Evolutionary conservation across 208 protist genomes (phyloP), one percentile per base, ranked within the genome.

Genomic region (Acanthamoeba castellanii): DNA sequence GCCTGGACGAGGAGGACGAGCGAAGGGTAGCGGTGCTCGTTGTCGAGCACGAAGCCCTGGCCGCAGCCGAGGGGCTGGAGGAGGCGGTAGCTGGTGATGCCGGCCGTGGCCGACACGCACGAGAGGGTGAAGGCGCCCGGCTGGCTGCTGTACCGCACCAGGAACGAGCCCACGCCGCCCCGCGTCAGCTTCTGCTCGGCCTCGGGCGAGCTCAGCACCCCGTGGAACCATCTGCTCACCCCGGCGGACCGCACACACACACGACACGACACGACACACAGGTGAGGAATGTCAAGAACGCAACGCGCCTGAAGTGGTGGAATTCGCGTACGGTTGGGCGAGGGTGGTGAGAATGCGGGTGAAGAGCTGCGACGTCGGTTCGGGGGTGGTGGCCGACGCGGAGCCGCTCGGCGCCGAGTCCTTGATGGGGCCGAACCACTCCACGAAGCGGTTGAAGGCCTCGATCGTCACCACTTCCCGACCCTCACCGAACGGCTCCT

Each of bases 201-300:
- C 3, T 89, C 82, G 25, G 5, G 4, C 14, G 50, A 32, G 50
- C 32, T 47, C n/a, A 89, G 18, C 13, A 25, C 82, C 3, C 82
- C 82, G 32, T 89, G 82, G 82, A 89, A 89, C 82, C 82, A 89
- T 8, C 64, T 70, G 47, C 47, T 11, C 47, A 11, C 47, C 47
- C n/a, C n/a, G n/a, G 47, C 47, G 11, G 7, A 52, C 47, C 4
- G 7, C 47, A 52, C 47, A 52, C 47, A 11, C 47, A 11, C 47
- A 11, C 47, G 47, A 4, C 47, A 52, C 11, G 47, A 52, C 4
- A 14, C 47, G 11, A 11, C 4, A 11, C 4, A 52, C 47, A 52
- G 7, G 47, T 52, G 47, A 16, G 52, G 11, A 57, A 16, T 20
- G 7, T 57, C 59, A 16, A n/a, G 18, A 16, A n/a, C 22, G 6